These are phyloP conservation scores for Talaromyces sp. DNA, from an alignment of 2,329 filamentous ascomycete genomes.

Conservation along the genomic window DNA sequence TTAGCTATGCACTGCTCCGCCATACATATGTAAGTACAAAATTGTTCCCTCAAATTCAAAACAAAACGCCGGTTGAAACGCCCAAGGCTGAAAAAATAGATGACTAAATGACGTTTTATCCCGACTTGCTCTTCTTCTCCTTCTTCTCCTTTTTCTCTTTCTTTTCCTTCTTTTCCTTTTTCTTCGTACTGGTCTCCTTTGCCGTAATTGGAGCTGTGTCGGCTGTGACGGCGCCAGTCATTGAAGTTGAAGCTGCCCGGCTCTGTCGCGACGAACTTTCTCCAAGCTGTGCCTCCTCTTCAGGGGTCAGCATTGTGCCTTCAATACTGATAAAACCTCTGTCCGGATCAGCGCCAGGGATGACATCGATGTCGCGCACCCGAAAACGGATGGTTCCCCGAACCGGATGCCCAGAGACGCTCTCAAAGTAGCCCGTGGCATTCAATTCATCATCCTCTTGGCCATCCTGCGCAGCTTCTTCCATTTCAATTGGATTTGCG, in stretches of 20 bases:
- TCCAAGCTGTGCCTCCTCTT: constrained; percentile 58
- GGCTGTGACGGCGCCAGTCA: constrained; percentile 15
- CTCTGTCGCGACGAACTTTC: constrained; percentile 33
- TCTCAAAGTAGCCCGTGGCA: constrained; percentile 68
- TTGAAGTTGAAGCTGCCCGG: constrained; percentile 1
- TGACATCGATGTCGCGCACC: constrained; percentile 73
- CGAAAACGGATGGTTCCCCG: constrained; percentile 67
- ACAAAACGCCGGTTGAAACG: neutral
- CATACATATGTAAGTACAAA: neutral
- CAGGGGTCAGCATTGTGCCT: constrained; percentile 71
- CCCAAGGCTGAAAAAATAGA: neutral
- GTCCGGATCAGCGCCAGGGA: constrained; percentile 62
- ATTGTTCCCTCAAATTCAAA: neutral
- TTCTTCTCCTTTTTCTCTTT: constrained; percentile 15
- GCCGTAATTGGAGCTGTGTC: constrained; percentile 1
- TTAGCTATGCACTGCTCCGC: neutral
- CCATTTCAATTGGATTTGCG: constrained; percentile 20
- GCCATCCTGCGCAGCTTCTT: constrained; percentile 8
- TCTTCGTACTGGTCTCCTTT: constrained; percentile 15
- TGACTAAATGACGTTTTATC: neutral
- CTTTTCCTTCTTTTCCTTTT: constrained; percentile 10
- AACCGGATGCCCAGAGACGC: constrained; percentile 63
- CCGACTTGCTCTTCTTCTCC: constrained; percentile 8
- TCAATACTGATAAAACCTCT: constrained; percentile 79
- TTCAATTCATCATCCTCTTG: constrained; percentile 48